Percentiles rank a stretch among this genome's conserved stretches.
Conservation (phyloP, 2,329 filamentous ascomycete genomes). For the Fusarium odoratissimum region DNA sequence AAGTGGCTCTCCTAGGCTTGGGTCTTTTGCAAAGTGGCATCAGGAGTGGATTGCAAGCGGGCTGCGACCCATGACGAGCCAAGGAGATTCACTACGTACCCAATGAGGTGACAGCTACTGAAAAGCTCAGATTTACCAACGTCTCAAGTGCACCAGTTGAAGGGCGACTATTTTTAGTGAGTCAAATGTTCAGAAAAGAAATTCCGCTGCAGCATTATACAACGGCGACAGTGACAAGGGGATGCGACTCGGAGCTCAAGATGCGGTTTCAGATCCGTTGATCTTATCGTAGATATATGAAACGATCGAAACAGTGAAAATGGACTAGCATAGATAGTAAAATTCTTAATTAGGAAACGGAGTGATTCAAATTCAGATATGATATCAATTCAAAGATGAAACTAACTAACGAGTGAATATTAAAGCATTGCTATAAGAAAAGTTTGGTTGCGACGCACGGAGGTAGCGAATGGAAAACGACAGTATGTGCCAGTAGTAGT, state of each 20-base stretch:
- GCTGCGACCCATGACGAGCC: neutral
- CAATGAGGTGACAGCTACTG: neutral
- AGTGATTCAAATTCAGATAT: neutral
- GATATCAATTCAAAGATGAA: neutral
- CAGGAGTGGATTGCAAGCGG: neutral
- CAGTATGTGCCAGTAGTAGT: neutral
- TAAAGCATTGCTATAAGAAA: neutral
- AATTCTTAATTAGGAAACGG: neutral
- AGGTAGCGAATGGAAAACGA: neutral
- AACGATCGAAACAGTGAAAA: neutral
- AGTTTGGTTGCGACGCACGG: neutral
- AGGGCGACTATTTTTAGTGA: neutral
- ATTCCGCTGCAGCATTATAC: neutral
- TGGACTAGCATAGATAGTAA: neutral
- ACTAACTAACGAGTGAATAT: neutral
- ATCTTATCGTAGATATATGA: neutral
- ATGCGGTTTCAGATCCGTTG: slow-evolving; percentile 2
- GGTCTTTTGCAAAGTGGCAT: neutral
- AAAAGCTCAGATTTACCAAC: neutral
- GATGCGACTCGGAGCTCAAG: neutral
- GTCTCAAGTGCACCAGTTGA: neutral
- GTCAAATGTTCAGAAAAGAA: fast-evolving
- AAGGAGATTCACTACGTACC: too few relatives aligned
- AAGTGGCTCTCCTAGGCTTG: neutral
- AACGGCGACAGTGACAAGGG: neutral